These are phyloP conservation scores for Pyrus pyrifolia DNA, from an alignment of 306 rosid species.

Conservation along the genomic window DNA sequence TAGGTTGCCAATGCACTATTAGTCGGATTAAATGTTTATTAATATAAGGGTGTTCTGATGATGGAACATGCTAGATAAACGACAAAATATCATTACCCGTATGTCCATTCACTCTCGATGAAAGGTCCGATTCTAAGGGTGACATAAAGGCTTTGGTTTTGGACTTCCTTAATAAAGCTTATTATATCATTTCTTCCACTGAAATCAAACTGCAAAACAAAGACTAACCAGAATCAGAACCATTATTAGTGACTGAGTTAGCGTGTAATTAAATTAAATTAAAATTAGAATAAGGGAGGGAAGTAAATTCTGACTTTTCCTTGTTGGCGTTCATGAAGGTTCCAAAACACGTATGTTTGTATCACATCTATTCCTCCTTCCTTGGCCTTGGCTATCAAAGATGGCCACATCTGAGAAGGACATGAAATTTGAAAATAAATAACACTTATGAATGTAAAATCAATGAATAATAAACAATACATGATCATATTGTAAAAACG, in stretches of 20 bases:
- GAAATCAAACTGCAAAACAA: constrained; percentile 54
- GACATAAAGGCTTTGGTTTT: constrained; percentile 68
- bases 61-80: too few relatives aligned
- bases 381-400: constrained; percentile 66
- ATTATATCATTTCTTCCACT: constrained; percentile 60
- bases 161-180: constrained; percentile 59
- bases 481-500: too few relatives aligned
- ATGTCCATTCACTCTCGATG: constrained; percentile 73
- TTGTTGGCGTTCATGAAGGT: constrained; percentile 72
- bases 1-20: too few relatives aligned
- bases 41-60: too few relatives aligned
- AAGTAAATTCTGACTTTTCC: constrained; percentile 41
- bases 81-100: constrained; percentile 35
- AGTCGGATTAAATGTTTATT: too few relatives aligned
- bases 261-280: too few relatives aligned
- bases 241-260: neutral
- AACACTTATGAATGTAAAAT: too few relatives aligned
- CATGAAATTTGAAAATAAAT: neutral
- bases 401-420: constrained; percentile 69
- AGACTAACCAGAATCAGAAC: neutral
- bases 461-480: too few relatives aligned
- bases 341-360: constrained; percentile 90
- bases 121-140: constrained; percentile 88
- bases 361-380: constrained; percentile 78
- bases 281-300: neutral